These are phyloP conservation scores for Yarrowia sp. DNA, from an alignment of 805 yeast genomes.

Conservation along the genomic window DNA sequence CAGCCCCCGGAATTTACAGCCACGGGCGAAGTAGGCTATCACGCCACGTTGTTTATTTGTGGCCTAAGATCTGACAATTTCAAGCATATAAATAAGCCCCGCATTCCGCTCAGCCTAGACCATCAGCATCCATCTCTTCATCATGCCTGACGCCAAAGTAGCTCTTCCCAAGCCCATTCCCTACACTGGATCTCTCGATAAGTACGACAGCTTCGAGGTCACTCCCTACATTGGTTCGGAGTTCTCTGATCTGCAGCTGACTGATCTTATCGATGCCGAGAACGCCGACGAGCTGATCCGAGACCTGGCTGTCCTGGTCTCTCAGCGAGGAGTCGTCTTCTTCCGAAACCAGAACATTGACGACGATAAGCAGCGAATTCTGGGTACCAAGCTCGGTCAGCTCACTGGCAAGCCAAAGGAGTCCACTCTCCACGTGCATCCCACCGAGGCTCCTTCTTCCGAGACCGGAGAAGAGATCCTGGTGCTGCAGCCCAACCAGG, in stretches of 20 bases:
- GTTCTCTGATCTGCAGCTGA: slow-evolving; percentile 34
- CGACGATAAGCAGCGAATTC: slow-evolving; percentile 35
- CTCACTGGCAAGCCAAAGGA: slow-evolving; percentile 37
- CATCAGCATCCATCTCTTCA: background rate
- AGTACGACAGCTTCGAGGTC: slow-evolving; percentile 35
- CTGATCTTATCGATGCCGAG: slow-evolving; percentile 34
- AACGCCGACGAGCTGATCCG: slow-evolving; percentile 35
- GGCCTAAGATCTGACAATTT: background rate
- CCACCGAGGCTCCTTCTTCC: slow-evolving; percentile 39
- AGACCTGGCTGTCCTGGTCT: slow-evolving; percentile 48
- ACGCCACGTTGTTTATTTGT: slow-evolving; percentile 8
- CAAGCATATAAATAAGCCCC: background rate
- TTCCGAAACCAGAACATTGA: slow-evolving; percentile 47
- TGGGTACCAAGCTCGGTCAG: slow-evolving; percentile 36
- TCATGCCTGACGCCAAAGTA: slow-evolving; percentile 14
- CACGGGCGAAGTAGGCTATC: background rate
- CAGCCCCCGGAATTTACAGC: background rate
- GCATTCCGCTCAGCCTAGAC: background rate
- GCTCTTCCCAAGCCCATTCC: slow-evolving; percentile 13
- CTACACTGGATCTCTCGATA: slow-evolving; percentile 35
- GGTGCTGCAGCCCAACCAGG: slow-evolving; percentile 21
- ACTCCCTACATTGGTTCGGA: slow-evolving; percentile 40
- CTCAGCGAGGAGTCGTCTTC: slow-evolving; percentile 53
- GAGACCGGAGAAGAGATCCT: slow-evolving; percentile 30
- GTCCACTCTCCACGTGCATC: slow-evolving; percentile 38